phyloP scores from a whole-genome alignment of 23 red algal species.

The Cyanidiococcus yangmingshanensis region DNA sequence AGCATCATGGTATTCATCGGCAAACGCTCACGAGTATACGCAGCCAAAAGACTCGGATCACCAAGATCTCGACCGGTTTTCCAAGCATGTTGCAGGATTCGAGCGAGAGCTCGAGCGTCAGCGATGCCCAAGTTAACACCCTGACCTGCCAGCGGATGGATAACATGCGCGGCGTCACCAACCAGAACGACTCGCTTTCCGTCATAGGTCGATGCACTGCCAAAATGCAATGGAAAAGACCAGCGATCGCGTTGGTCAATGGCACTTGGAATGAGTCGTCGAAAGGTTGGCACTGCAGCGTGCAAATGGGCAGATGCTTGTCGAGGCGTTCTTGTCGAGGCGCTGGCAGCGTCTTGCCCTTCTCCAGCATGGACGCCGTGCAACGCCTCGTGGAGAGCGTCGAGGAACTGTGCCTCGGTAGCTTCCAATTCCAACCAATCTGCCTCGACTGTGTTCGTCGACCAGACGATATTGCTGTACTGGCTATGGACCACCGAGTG shows the following conservation, averaged over 20 bases:
- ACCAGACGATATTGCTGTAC: conserved; percentile 80
- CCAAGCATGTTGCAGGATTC: not conserved
- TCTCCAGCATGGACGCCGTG: not conserved
- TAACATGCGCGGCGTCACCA: conserved; percentile 90
- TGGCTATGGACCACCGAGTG: conserved; percentile 37
- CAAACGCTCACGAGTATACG: not conserved
- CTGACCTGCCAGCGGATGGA: conserved; percentile 92
- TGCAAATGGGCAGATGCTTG: not conserved
- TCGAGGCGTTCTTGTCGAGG: not conserved
- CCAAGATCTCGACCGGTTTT: conserved; percentile 3
- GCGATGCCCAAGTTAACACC: conserved; percentile 94
- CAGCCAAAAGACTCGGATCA: not conserved
- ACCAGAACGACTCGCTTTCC: conserved; percentile 57
- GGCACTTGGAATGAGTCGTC: conserved; percentile 7
- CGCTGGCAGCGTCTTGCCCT: not conserved
- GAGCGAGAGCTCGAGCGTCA: conserved; percentile 41
- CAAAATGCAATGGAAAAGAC: conserved; percentile 46
- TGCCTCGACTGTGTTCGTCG: conserved; percentile 56
- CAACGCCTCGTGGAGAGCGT: conserved; percentile 51
- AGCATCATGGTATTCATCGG: not conserved
- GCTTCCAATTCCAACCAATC: conserved; percentile 27
- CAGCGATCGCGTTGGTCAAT: conserved; percentile 29
- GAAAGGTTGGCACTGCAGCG: not conserved
- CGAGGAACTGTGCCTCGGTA: conserved; percentile 38
- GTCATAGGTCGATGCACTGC: conserved; percentile 31